Evolutionary conservation across 2,329 filamentous ascomycete species (phyloP), one percentile per base, ranked within the genome.

Genomic region (Cordyceps pruinosa): DNA sequence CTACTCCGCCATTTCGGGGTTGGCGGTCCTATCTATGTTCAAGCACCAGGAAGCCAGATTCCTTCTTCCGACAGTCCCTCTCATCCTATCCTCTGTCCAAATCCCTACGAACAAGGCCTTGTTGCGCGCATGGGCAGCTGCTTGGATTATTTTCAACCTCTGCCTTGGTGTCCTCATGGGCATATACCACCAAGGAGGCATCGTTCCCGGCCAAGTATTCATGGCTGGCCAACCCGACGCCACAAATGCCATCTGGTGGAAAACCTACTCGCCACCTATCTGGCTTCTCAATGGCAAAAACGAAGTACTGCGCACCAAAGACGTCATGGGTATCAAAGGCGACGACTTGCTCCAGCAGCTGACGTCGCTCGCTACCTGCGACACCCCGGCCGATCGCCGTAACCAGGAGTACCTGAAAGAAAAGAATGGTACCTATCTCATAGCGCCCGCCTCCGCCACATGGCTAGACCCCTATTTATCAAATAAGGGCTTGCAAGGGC

Each of bases 11-110:
- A 75, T 91, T 39, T 88, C 85, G 6, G 88, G 88, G 21, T 77
- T 89, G 21, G 75, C 83, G 13, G 80, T 89, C 19, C 77, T 93
- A 44, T 92, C 88, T 13, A 72, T 85, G 42, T 89, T 91, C 63
- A 85, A 86, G 63, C 89, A 93, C 66, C 89, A 93, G 68, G 89
- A 93, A 70, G 86, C 89, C 4, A 84, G 89, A 23, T 93, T 93
- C 66, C 72, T 93, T 3, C 75, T 91, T 5, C 89, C 89, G 1
- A 85, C 87, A 0, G 80, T 93, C 21, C 89, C 89, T 2, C 75
- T 93, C n/a, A 79, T 93, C 19, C 75, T 93, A 2, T 88, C 88
- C 3, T 90, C 87, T 1, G 75, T 92, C 58, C 80, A 79, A 45
- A 72, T 92, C 17, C 88, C 88, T 0, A 82, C 73, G 59, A 80